phyloP scores from a whole-genome alignment of 257 asterid species.

The Thymus mandschuricus region DNA sequence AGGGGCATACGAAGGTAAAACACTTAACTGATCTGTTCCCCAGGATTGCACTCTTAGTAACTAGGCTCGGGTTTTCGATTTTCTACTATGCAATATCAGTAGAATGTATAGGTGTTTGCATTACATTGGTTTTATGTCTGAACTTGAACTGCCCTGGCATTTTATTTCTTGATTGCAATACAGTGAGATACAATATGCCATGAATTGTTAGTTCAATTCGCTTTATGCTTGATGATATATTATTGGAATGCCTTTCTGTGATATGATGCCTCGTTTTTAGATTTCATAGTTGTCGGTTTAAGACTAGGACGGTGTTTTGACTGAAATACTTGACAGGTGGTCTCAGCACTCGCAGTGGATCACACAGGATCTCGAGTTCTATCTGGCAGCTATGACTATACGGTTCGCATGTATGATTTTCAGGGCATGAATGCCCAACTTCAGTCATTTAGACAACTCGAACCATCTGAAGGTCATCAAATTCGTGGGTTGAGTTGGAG shows the following conservation, averaged over 20 bases:
- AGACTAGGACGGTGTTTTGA: constrained; percentile 11
- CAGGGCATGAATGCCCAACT: constrained; percentile 97
- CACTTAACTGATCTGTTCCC: background rate
- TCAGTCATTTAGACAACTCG: constrained; percentile 93
- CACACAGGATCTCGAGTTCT: constrained; percentile 91
- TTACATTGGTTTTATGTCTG: background rate
- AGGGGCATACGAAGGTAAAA: constrained; percentile 90
- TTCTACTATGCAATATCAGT: constrained; percentile 14
- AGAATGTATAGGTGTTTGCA: background rate
- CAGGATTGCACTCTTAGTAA: background rate
- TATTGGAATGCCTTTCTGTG: background rate
- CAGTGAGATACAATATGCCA: constrained; percentile 3
- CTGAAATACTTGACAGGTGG: constrained; percentile 61
- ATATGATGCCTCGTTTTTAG: background rate
- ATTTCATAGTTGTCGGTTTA: background rate
- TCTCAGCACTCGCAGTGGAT: constrained; percentile 91
- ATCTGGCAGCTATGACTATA: constrained; percentile 90
- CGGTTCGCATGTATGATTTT: constrained; percentile 95
- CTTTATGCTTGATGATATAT: background rate
- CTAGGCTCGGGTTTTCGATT: background rate
- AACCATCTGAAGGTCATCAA: constrained; percentile 99
- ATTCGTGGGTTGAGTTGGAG: constrained; percentile 98
- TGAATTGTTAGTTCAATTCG: constrained; percentile 7
- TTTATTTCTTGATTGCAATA: background rate
- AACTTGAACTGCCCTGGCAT: constrained; percentile 14